Percentiles rank a stretch among this genome's conserved stretches.
These are phyloP conservation scores for Clarkia xantiana DNA, from an alignment of 345 rosid genomes.

Conservation along the genomic window DNA sequence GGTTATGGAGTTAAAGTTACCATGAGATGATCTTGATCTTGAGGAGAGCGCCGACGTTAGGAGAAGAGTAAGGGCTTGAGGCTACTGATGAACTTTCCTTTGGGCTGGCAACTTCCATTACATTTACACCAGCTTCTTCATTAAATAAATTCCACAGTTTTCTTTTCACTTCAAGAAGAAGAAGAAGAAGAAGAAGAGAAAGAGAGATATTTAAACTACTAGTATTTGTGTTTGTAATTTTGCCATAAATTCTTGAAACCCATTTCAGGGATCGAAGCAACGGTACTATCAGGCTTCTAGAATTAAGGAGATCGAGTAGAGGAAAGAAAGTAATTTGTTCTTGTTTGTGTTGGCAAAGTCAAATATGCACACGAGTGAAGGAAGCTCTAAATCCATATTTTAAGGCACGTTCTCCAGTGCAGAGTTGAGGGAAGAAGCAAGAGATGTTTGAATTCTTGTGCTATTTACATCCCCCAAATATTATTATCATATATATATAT, in stretches of 20 bases:
- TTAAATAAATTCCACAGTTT: slow-evolving; percentile 1
- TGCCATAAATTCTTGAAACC: slow-evolving; percentile 18
- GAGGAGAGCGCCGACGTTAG: slow-evolving; percentile 31
- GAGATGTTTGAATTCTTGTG: slow-evolving; percentile 16
- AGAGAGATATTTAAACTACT: slow-evolving; percentile 1
- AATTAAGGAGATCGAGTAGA: slow-evolving; percentile 10
- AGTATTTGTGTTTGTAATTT: slow-evolving; percentile 5
- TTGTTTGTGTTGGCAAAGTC: slow-evolving; percentile 25
- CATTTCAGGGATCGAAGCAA: slow-evolving; percentile 13
- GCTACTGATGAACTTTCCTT: slow-evolving; percentile 31
- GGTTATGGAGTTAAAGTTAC: slow-evolving; percentile 8
- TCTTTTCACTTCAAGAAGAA: neutral
- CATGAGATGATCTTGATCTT: slow-evolving; percentile 46
- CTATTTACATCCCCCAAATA: neutral
- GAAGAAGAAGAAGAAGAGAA: neutral
- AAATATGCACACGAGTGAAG: slow-evolving; percentile 30
- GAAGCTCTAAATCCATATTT: slow-evolving; percentile 18
- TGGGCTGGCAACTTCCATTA: slow-evolving; percentile 34
- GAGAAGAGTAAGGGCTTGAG: slow-evolving; percentile 48
- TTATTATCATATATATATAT: too few species aligned
- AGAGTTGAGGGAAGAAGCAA: slow-evolving; percentile 22
- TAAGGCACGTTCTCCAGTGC: slow-evolving; percentile 37
- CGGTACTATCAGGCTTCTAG: slow-evolving; percentile 8
- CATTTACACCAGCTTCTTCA: neutral
- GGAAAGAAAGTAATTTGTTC: slow-evolving; percentile 6